Evolutionary conservation across 495 filamentous ascomycete species (phyloP).

Genomic region (Usnea hakonensis): DNA sequence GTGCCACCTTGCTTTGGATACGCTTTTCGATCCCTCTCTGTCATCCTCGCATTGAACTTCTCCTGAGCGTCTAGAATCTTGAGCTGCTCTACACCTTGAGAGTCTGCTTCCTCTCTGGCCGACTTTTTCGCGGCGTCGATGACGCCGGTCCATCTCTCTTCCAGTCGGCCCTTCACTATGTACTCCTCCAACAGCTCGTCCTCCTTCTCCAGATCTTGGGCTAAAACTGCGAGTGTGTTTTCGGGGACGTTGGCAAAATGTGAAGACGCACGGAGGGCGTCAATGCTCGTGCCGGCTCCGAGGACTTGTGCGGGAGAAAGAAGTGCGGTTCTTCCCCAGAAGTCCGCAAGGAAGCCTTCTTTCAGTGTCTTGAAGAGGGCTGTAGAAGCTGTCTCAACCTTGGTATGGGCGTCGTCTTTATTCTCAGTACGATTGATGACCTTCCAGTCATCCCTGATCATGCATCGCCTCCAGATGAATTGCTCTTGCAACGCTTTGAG

Average conservation of each 20-base stretch:
- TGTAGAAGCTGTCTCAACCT: constrained; percentile 40
- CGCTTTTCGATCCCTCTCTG: constrained; percentile 6
- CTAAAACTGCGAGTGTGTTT: constrained; percentile 24
- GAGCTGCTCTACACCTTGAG: constrained; percentile 14
- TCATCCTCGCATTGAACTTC: constrained; percentile 5
- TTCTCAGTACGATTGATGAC: constrained; percentile 47
- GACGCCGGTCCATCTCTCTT: constrained; percentile 52
- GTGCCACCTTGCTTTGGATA: neutral
- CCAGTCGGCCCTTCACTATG: constrained; percentile 52
- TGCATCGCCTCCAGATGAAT: constrained; percentile 78
- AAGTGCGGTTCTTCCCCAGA: constrained; percentile 15
- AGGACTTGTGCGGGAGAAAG: constrained; percentile 17
- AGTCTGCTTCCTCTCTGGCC: constrained; percentile 18
- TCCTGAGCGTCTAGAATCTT: constrained; percentile 1
- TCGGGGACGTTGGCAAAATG: constrained; percentile 14
- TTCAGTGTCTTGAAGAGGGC: constrained; percentile 43
- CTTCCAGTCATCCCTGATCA: constrained; percentile 71
- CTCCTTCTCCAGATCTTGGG: constrained; percentile 48
- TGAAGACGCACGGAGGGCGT: constrained; percentile 20
- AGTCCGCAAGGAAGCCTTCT: constrained; percentile 36
- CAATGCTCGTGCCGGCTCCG: constrained; percentile 20
- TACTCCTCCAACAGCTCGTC: constrained; percentile 42
- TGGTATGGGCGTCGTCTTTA: constrained; percentile 42
- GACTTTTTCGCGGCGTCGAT: constrained; percentile 30
- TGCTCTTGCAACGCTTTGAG: constrained; percentile 51